Evolutionary conservation across 129 eudicot species (phyloP).

Genomic region (Tagetes erecta): DNA sequence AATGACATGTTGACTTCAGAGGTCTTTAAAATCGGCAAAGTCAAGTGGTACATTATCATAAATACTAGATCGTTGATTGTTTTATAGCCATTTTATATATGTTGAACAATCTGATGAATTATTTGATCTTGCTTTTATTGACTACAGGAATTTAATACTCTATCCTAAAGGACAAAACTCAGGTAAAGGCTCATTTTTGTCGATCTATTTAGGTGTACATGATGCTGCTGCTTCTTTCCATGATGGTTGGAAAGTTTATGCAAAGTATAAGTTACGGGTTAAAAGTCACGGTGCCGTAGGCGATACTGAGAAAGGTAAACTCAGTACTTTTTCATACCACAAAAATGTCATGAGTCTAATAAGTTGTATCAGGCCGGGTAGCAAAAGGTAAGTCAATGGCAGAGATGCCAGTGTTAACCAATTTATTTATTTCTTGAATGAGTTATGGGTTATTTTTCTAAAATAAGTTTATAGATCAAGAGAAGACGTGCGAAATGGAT

Average conservation of each 20-base stretch:
- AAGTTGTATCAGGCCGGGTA: neutral
- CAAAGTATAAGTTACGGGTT: neutral
- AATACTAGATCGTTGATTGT: neutral
- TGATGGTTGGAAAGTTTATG: neutral
- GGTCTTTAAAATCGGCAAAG: neutral
- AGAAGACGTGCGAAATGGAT: neutral
- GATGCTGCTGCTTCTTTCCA: neutral
- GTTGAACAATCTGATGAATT: neutral
- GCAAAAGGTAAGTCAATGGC: neutral
- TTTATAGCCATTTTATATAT: neutral
- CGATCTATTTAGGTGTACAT: neutral
- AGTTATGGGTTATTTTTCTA: neutral
- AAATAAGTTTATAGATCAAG: neutral
- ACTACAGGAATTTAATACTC: neutral
- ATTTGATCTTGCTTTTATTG: neutral
- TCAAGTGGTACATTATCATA: constrained; percentile 3
- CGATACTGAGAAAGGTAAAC: neutral
- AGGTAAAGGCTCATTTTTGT: neutral
- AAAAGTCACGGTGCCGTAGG: neutral
- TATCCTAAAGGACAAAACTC: neutral
- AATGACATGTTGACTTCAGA: neutral
- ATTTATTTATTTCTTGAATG: too few relatives aligned
- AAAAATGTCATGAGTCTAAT: neutral
- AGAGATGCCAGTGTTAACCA: neutral
- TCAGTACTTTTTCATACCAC: neutral